Base-by-base conservation (phyloP, 768 basidiomycete species). In the Coprinopsis strossmayeri region DNA sequence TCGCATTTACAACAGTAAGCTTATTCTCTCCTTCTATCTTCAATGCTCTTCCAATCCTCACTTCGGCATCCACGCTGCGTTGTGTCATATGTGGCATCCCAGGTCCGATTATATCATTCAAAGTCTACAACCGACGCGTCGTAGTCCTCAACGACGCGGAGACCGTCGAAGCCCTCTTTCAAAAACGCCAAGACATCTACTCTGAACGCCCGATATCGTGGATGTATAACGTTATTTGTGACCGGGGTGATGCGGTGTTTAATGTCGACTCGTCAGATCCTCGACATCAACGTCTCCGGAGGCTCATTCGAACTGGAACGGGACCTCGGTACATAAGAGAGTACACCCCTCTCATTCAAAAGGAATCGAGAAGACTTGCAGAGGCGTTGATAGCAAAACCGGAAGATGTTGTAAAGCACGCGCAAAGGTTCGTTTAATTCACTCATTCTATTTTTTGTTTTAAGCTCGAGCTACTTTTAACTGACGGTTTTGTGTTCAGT, bases 191-290 rank as follows among this genome's bases (percentile, higher is more conserved):
- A 24, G 61, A 59, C 37, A 72, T 74, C 27, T 82, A 82, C 53
- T 81, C 79, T 3, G 78, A 79, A 51, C 71, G 79, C 5, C 79
- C 78, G 2, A 63, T 62, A 45, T 64, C 63, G 4, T 68, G 67
- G 62, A 73, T 76, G 70, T 71, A 64, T 51, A 61, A 68, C 45
- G 66, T 67, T 4, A 61, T 77, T 23, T 72, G 71, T 48, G 70
- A 62, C 18, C 69, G 73, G 9, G 68, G 66, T 25, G 57, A 65
- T 48, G 53, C 69, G 1, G 62, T 74, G 9, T 72, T 76, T 61
- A 72, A 72, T 45, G 69, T 76, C 7, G 68, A 71, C 9, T 67
- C 71, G 1, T 57, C 60, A 7, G 57, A 73, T 49, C 47, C 59
- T 1, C 61, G 69, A 25, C 66, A 75, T 50, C 65, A 57, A 51